phyloP scores from a whole-genome alignment of 2,329 filamentous ascomycete species.

The Fusarium stilboides region DNA sequence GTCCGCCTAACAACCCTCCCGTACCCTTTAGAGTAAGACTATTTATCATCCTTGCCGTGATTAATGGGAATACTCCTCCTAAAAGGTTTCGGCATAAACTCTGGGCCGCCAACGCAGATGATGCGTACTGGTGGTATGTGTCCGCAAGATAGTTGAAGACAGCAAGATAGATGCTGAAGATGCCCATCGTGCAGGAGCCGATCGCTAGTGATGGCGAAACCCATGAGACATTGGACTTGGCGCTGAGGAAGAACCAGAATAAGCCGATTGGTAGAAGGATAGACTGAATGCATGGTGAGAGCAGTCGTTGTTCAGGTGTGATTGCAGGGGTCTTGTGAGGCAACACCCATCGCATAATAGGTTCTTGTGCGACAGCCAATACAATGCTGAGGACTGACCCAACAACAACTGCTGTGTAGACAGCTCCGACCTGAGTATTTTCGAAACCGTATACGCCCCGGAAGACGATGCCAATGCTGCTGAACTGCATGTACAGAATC shows the following conservation, averaged over 20 bases:
- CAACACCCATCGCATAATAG: constrained; percentile 67
- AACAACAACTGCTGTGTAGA: constrained; percentile 67
- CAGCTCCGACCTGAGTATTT: constrained; percentile 71
- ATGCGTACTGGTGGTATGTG: constrained; percentile 87
- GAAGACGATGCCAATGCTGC: constrained; percentile 76
- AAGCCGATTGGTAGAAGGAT: constrained; percentile 74
- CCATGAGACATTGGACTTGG: constrained; percentile 68
- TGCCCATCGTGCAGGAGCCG: constrained; percentile 75
- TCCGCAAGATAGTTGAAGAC: constrained; percentile 96
- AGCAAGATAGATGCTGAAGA: constrained; percentile 78
- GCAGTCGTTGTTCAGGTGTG: constrained; percentile 73
- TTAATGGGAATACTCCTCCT: constrained; percentile 83
- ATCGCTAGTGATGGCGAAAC: constrained; percentile 75
- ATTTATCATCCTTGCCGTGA: constrained; percentile 81
- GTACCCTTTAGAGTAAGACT: constrained; percentile 72
- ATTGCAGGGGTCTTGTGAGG: constrained; percentile 31
- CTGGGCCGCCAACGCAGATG: constrained; percentile 88
- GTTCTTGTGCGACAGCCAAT: constrained; percentile 70
- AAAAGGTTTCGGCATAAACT: constrained; percentile 89
- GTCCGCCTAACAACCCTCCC: constrained; percentile 74
- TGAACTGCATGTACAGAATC: constrained; percentile 74
- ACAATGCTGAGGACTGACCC: constrained; percentile 65
- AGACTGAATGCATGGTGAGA: constrained; percentile 75
- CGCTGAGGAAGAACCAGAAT: constrained; percentile 80
- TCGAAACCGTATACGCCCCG: constrained; percentile 72